phyloP scores from a whole-genome alignment of 768 basidiomycete genomes.

The Favolaschia claudopus region DNA sequence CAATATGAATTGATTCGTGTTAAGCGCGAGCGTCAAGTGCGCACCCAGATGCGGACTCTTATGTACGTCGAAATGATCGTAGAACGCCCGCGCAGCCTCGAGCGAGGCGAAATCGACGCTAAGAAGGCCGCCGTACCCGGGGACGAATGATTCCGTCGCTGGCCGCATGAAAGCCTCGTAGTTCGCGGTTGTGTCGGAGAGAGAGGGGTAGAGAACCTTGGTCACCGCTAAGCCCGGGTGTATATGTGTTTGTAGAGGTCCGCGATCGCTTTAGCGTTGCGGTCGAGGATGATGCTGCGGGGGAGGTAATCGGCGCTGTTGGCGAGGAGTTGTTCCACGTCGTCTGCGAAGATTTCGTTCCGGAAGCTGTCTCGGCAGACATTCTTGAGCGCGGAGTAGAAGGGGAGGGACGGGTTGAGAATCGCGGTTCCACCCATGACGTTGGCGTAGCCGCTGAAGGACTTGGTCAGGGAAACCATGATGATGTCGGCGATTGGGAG shows the following conservation, averaged over 20 bases:
- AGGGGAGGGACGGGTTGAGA: slow-evolving; percentile 66
- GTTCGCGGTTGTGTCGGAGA: background rate
- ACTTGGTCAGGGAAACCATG: slow-evolving; percentile 76
- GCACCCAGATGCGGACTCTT: background rate
- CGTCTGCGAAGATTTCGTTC: slow-evolving; percentile 74
- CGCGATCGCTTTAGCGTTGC: slow-evolving; percentile 72
- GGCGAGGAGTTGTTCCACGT: slow-evolving; percentile 83
- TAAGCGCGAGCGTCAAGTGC: background rate
- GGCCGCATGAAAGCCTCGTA: background rate
- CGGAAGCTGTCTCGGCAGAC: slow-evolving; percentile 58
- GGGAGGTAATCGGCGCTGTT: slow-evolving; percentile 78
- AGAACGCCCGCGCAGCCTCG: background rate
- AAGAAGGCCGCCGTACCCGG: background rate
- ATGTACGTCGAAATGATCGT: background rate
- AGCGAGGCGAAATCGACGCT: background rate
- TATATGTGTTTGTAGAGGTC: slow-evolving; percentile 62
- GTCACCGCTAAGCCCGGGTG: slow-evolving; percentile 48
- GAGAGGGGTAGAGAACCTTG: background rate
- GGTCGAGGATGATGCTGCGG: slow-evolving; percentile 67
- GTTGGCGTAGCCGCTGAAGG: slow-evolving; percentile 81
- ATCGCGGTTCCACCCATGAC: slow-evolving; percentile 87
- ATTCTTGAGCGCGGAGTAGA: slow-evolving; percentile 60
- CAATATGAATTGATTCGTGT: background rate
- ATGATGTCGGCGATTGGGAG: slow-evolving; percentile 73
- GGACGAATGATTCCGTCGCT: too few species aligned